These are phyloP conservation scores for Parastagonospora nodorum DNA, from an alignment of 2,329 filamentous ascomycete species.

Conservation along the genomic window DNA sequence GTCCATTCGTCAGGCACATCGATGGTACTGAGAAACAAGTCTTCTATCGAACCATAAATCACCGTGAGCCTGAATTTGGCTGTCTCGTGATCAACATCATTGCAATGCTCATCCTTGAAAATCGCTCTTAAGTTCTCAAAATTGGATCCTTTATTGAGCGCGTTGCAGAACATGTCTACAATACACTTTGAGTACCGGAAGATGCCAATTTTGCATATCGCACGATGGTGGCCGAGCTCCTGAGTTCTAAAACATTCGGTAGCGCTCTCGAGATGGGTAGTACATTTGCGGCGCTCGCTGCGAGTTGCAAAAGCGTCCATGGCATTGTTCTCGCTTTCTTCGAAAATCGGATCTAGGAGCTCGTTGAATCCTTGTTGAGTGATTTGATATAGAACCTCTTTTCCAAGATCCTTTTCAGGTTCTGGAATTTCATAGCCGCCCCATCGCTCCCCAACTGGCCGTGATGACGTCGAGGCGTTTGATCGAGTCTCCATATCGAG, in stretches of 20 bases:
- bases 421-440: constrained; percentile 79
- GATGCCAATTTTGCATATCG: constrained; percentile 21
- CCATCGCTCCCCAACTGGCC: constrained; percentile 71
- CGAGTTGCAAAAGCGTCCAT: constrained; percentile 61
- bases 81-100: constrained; percentile 6
- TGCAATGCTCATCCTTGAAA: constrained; percentile 9
- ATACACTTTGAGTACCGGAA: constrained; percentile 34
- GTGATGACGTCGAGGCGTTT: constrained; percentile 73
- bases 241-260: constrained; percentile 19
- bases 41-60: constrained; percentile 22
- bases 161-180: constrained; percentile 24
- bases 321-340: constrained; percentile 76
- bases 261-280: constrained; percentile 25
- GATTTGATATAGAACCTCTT: constrained; percentile 88
- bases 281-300: constrained; percentile 31
- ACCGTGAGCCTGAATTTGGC: constrained; percentile 9
- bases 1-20: constrained; percentile 11
- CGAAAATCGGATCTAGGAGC: constrained; percentile 84
- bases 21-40: constrained; percentile 13
- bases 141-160: constrained; percentile 10
- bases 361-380: constrained; percentile 94
- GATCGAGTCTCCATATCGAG: constrained; percentile 72
- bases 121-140: constrained; percentile 5
- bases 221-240: constrained; percentile 14
- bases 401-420: constrained; percentile 80